A percentile compares a stretch with the other conserved stretches of the same genome.
These are phyloP conservation scores for Scytalidium lignicola DNA, from an alignment of 2,329 filamentous ascomycete genomes.

Conservation along the genomic window DNA sequence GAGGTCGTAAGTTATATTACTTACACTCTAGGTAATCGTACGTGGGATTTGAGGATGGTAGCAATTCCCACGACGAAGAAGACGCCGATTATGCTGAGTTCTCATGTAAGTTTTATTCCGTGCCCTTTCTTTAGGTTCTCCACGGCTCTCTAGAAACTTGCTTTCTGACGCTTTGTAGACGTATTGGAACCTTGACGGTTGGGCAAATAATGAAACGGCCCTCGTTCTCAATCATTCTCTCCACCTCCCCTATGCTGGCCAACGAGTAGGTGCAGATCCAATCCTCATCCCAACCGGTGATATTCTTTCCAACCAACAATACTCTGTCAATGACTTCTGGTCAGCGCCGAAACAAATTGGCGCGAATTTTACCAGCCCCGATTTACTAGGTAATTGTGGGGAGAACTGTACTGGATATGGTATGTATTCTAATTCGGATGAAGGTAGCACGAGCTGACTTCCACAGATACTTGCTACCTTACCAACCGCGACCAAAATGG, in stretches of 20 bases:
- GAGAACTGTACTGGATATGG: slow-evolving; percentile 81
- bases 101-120: slow-evolving; percentile 39
- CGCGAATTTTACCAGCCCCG: slow-evolving; percentile 56
- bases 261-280: slow-evolving; percentile 62
- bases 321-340: slow-evolving; percentile 78
- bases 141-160: not conserved
- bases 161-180: slow-evolving; percentile 41
- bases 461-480: slow-evolving; percentile 60
- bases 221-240: slow-evolving; percentile 66
- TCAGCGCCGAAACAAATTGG: slow-evolving; percentile 75
- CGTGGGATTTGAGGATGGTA: slow-evolving; percentile 70
- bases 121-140: not conserved
- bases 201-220: slow-evolving; percentile 65
- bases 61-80: slow-evolving; percentile 67
- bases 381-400: slow-evolving; percentile 70
- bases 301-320: slow-evolving; percentile 62
- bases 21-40: slow-evolving; percentile 61
- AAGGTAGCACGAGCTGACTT: slow-evolving; percentile 6
- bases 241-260: slow-evolving; percentile 66
- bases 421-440: slow-evolving; percentile 33
- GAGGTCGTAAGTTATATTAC: slow-evolving; percentile 70
- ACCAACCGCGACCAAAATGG: slow-evolving; percentile 56
- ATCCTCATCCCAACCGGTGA: slow-evolving; percentile 73
- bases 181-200: slow-evolving; percentile 83
- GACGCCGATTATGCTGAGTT: slow-evolving; percentile 78